Evolutionary conservation across 176 grass and related monocot genomes (phyloP).

Genomic region (Lolium rigidum): DNA sequence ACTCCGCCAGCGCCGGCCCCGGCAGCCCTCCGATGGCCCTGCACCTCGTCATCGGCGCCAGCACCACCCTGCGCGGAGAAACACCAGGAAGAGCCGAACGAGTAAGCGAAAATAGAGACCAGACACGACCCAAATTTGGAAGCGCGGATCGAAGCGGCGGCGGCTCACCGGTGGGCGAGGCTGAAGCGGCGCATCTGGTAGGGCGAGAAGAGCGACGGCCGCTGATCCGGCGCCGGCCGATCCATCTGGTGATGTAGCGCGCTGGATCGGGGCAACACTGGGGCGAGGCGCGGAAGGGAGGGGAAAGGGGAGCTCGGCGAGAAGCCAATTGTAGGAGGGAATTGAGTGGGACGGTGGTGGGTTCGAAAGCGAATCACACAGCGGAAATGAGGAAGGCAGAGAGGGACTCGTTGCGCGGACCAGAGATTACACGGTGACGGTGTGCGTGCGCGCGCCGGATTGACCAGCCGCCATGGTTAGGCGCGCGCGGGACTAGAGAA

Average conservation of each 20-base stretch:
- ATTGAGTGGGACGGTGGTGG: constrained; percentile 25
- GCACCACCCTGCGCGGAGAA: constrained; percentile 63
- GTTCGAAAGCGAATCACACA: constrained; percentile 29
- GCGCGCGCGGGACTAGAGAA: background rate
- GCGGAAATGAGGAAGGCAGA: background rate
- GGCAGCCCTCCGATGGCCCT: constrained; percentile 73
- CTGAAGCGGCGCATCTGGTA: constrained; percentile 82
- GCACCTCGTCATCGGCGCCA: constrained; percentile 95
- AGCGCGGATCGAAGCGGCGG: background rate
- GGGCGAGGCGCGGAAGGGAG: background rate
- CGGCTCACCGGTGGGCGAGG: constrained; percentile 76
- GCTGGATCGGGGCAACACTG: background rate
- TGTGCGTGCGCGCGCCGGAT: background rate
- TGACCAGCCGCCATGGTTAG: background rate
- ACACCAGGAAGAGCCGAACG: background rate
- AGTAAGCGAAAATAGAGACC: constrained; percentile 4
- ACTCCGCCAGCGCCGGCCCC: constrained; percentile 62
- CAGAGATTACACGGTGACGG: no score
- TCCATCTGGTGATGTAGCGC: constrained; percentile 6
- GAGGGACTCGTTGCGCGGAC: background rate
- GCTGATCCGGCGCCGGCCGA: constrained; percentile 32
- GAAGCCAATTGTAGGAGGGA: constrained; percentile 23
- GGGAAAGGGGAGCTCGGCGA: background rate
- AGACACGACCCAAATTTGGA: background rate
- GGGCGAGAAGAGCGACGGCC: constrained; percentile 81